These are phyloP conservation scores for Nymphaea colorata DNA, from an alignment of 164 flowering plant species.

Conservation along the genomic window DNA sequence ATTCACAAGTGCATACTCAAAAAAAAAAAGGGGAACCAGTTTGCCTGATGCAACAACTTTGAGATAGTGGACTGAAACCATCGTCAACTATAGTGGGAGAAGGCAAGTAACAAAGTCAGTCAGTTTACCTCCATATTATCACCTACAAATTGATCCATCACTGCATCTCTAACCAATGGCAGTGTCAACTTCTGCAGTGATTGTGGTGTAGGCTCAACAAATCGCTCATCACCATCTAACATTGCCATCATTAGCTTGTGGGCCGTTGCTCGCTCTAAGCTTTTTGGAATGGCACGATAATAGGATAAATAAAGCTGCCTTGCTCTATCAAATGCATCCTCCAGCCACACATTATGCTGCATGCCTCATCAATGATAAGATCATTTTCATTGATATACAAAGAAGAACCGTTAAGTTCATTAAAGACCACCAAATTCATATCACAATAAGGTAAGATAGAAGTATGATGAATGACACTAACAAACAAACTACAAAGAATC, in stretches of 20 bases:
- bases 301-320: slow-evolving; percentile 83
- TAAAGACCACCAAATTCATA: too few relatives aligned
- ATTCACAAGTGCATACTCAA: background rate
- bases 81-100: background rate
- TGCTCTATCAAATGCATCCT: slow-evolving; percentile 98
- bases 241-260: slow-evolving; percentile 93
- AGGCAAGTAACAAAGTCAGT: background rate
- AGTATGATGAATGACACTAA: too few relatives aligned
- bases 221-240: slow-evolving; percentile 96
- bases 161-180: slow-evolving; percentile 75
- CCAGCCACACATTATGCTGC: slow-evolving; percentile 99
- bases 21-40: slow-evolving; percentile 1
- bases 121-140: slow-evolving; percentile 87
- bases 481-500: too few relatives aligned
- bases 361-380: slow-evolving; percentile 4
- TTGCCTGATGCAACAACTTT: background rate
- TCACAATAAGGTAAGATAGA: too few relatives aligned
- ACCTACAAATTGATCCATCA: slow-evolving; percentile 83
- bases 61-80: background rate
- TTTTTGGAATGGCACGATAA: slow-evolving; percentile 93
- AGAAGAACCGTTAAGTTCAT: background rate
- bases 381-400: background rate
- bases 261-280: slow-evolving; percentile 96
- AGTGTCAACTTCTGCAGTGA: slow-evolving; percentile 66
- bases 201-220: slow-evolving; percentile 93